phyloP scores from a whole-genome alignment of 2,329 filamentous ascomycete species.

The Orbilia brochopaga region DNA sequence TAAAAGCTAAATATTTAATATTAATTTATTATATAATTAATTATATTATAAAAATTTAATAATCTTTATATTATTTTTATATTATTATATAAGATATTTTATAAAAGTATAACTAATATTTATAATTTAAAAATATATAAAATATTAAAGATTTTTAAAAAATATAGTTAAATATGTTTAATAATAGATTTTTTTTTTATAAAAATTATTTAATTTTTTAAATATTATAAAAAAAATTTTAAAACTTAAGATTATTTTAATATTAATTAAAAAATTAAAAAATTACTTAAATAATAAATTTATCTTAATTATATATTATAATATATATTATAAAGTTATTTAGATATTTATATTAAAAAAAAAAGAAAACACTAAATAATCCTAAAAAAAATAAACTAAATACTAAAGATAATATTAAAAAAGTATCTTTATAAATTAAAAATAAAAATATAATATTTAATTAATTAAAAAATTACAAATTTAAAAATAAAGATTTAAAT shows the following conservation, averaged over 20 bases:
- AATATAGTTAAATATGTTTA: not conserved
- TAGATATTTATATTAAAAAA: slow-evolving; percentile 6
- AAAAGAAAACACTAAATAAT: slow-evolving; percentile 1
- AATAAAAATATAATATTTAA: not conserved
- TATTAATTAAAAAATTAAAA: slow-evolving; percentile 1
- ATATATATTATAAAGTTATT: not conserved
- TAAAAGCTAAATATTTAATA: slow-evolving; percentile 3
- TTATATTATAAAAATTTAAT: slow-evolving; percentile 1
- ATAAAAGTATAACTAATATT: slow-evolving; percentile 3
- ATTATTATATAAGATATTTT: slow-evolving; percentile 1
- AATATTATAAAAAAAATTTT: not conserved
- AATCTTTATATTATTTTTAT: not conserved
- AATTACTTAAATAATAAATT: slow-evolving; percentile 12
- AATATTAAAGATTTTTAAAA: slow-evolving; percentile 10
- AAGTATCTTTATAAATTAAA: not conserved
- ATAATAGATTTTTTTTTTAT: not conserved
- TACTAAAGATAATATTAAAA: slow-evolving; percentile 9
- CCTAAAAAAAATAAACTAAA: slow-evolving; percentile 1
- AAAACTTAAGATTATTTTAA: not conserved
- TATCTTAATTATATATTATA: slow-evolving; percentile 6
- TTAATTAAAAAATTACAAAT: slow-evolving; percentile 10
- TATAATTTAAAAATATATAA: slow-evolving; percentile 11
- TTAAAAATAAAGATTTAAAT: slow-evolving; percentile 1
- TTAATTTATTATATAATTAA: slow-evolving; percentile 2
- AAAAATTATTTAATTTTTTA: not conserved